A percentile compares a stretch with the other conserved stretches of the same genome.
Conservation (phyloP, 2,329 filamentous ascomycete genomes). For the Aquanectria penicillioides region DNA sequence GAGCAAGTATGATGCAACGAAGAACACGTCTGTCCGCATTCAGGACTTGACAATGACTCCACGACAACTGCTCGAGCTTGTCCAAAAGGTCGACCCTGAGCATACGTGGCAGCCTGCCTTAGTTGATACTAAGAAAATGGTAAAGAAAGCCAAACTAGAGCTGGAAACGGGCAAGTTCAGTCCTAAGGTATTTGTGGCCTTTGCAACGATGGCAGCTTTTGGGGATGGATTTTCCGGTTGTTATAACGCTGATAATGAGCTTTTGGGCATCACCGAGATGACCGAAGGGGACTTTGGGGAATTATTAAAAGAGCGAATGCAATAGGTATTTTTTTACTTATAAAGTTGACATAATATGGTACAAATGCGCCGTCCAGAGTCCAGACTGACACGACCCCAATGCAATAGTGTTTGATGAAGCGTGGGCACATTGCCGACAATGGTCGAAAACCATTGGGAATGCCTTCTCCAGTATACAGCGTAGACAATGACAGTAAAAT, state of each 20-base stretch:
- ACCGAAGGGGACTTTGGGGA: slow-evolving; percentile 1
- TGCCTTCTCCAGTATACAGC: too few relatives aligned
- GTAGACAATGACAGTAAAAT: too few relatives aligned
- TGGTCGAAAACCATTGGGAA: too few relatives aligned
- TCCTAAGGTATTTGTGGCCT: slow-evolving; percentile 14
- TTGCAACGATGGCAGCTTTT: slow-evolving; percentile 12
- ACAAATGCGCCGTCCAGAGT: too few relatives aligned
- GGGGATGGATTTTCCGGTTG: slow-evolving; percentile 1
- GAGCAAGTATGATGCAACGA: slow-evolving; percentile 1
- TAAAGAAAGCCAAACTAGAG: slow-evolving; percentile 6
- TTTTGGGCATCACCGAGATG: slow-evolving; percentile 3
- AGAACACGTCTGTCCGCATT: slow-evolving; percentile 14
- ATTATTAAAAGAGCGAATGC: not conserved
- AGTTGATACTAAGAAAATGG: not conserved
- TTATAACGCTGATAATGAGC: slow-evolving; percentile 8
- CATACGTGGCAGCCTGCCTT: slow-evolving; percentile 1
- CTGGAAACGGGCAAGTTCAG: slow-evolving; percentile 15
- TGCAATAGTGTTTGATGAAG: too few relatives aligned
- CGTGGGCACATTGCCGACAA: too few relatives aligned
- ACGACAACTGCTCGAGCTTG: not conserved
- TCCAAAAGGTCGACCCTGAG: slow-evolving; percentile 6
- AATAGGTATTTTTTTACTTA: too few relatives aligned
- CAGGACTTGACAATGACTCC: slow-evolving; percentile 10
- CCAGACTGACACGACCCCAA: too few relatives aligned
- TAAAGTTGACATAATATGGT: too few relatives aligned